Base-by-base conservation (phyloP, 345 rosid genomes). In the Brassica rapa region DNA sequence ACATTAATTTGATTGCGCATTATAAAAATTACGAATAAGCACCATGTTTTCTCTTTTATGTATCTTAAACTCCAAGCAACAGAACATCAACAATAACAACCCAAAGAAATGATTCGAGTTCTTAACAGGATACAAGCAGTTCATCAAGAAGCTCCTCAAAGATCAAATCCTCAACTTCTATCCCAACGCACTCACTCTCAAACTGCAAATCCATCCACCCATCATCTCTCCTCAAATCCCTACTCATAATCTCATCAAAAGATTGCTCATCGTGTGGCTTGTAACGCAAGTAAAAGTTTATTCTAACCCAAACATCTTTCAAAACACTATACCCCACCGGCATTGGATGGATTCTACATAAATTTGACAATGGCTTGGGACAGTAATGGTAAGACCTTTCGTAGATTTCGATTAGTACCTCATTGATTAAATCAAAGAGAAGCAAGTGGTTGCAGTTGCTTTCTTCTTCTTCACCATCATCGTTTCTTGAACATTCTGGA, bases 121-220 rank as follows among this genome's bases (percentile, higher is more conserved):
- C 33, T 68, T 67, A 80, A 37, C 12, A 3, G 0, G 1, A 69
- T 16, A 14, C 15, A 61, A 81, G 46, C 65, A 81, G 24, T 80
- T 90, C 98, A 16, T 92, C 90, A 51, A 90, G 70, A 82, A 94
- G 89, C 43, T 90, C 90, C 8, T 88, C 85, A 25, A 92, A 87
- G 25, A 94, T 88, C 71, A 83, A 68, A 72, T 88, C 92, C 72
- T 88, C 95, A 49, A 92, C 73, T 78, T 92, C 97, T 25, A 90
- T 84, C 21, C 87, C 97, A 7, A 85, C 82, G 30, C 97, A 87
- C 81, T 91, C 95, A 8, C 81, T 66, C 37, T 92, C 93, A 51
- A 86, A 89, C 77, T 90, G 93, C 32, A 92, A 81, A 79, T 88
- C 88, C 97, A 92, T 88, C 98, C 98, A 92, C n/a, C 89, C 89